These are phyloP conservation scores for Amanita exitialis DNA, from an alignment of 768 basidiomycete genomes.

Conservation along the genomic window DNA sequence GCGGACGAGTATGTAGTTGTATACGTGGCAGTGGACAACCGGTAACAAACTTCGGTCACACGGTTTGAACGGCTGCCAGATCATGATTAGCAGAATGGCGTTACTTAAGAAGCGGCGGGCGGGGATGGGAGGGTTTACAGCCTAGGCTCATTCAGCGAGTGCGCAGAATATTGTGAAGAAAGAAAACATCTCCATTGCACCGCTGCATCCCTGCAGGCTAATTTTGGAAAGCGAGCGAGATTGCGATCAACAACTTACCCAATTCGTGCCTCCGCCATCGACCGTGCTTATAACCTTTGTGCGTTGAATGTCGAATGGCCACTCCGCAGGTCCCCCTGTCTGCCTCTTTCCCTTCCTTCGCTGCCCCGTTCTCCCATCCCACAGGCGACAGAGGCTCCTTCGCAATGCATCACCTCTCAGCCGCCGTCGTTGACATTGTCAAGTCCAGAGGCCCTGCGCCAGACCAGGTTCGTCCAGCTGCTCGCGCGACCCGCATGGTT, in stretches of 20 bases:
- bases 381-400: background rate
- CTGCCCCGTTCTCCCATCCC: background rate
- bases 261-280: background rate
- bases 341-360: background rate
- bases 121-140: too few relatives aligned
- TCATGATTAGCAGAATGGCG: too few relatives aligned
- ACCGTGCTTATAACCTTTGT: constrained; percentile 1
- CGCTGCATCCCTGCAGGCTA: background rate
- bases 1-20: too few relatives aligned
- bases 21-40: too few relatives aligned
- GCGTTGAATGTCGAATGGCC: constrained; percentile 2
- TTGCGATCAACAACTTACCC: background rate
- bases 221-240: background rate
- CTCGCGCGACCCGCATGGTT: too few relatives aligned
- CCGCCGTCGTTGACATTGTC: background rate
- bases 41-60: too few relatives aligned
- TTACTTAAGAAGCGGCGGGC: too few relatives aligned
- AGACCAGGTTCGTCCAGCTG: background rate
- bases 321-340: background rate
- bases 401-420: constrained; percentile 4
- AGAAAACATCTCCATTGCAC: background rate
- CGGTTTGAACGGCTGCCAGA: too few relatives aligned
- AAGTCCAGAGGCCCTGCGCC: background rate
- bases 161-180: background rate
- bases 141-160: background rate